Percentiles rank a stretch among this genome's conserved stretches.
Evolutionary conservation across 176 grass and related monocot species (phyloP).

Genomic region (Avena atlantica): DNA sequence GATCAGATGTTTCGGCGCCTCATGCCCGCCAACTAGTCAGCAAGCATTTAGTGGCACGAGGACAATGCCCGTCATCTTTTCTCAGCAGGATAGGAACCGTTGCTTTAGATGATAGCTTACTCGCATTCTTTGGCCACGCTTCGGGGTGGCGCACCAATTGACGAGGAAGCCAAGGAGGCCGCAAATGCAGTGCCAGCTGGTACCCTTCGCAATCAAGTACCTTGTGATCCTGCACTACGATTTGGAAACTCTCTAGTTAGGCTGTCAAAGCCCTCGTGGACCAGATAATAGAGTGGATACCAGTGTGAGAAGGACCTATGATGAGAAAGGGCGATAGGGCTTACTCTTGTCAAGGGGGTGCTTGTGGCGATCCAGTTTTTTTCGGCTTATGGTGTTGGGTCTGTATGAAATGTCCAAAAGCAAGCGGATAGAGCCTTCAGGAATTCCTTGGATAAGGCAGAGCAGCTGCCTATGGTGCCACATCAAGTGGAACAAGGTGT

Average conservation of each 20-base stretch:
- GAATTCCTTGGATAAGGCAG: background rate
- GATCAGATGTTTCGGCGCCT: background rate
- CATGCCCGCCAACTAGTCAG: background rate
- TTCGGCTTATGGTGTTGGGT: background rate
- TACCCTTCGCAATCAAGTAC: background rate
- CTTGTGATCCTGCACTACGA: background rate
- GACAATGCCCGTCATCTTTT: background rate
- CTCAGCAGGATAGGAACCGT: background rate
- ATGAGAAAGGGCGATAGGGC: background rate
- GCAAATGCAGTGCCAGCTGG: background rate
- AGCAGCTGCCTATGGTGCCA: background rate
- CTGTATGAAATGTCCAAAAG: background rate
- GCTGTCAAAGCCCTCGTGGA: background rate
- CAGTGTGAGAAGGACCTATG: background rate
- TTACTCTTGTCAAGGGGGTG: background rate
- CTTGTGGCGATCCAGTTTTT: background rate
- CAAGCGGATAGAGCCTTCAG: background rate
- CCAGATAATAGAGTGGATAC: background rate
- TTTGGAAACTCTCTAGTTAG: background rate
- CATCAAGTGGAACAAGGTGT: background rate
- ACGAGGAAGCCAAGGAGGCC: background rate
- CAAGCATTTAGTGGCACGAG: background rate
- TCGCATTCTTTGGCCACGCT: background rate
- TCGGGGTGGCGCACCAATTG: background rate
- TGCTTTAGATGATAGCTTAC: background rate